Evolutionary conservation across 768 basidiomycete species (phyloP).

Genomic region (Lentinula detonsa): DNA sequence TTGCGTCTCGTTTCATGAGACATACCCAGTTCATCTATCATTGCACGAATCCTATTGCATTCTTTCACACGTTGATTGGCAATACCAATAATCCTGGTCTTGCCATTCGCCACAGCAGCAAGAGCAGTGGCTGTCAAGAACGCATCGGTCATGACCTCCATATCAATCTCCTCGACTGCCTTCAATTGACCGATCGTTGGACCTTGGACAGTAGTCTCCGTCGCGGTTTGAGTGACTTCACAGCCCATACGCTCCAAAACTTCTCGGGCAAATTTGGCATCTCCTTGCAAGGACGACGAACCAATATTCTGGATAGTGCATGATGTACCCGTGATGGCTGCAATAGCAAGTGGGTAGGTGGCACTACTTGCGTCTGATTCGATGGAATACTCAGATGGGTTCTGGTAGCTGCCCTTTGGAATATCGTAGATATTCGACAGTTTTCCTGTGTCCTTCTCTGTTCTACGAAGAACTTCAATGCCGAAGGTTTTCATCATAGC

Average conservation of each 20-base stretch:
- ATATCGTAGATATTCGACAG: constrained; percentile 81
- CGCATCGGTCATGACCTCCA: constrained; percentile 99
- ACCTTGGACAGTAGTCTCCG: constrained; percentile 87
- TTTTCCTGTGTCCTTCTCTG: constrained; percentile 53
- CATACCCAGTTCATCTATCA: constrained; percentile 92
- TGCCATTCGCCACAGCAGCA: constrained; percentile 72
- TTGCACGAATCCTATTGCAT: constrained; percentile 93
- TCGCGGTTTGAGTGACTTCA: constrained; percentile 77
- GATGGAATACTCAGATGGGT: constrained; percentile 80
- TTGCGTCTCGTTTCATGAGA: constrained; percentile 6
- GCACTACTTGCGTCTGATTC: constrained; percentile 95
- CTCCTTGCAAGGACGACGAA: constrained; percentile 88
- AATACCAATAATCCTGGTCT: constrained; percentile 86
- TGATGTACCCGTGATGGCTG: constrained; percentile 93
- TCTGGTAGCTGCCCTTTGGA: constrained; percentile 70
- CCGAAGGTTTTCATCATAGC: constrained; percentile 97
- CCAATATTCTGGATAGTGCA: constrained; percentile 95
- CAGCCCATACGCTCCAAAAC: constrained; percentile 97
- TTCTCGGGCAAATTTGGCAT: constrained; percentile 90
- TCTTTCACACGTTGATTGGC: constrained; percentile 99
- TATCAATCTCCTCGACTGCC: constrained; percentile 84
- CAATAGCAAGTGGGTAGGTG: constrained; percentile 95
- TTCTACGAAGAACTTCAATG: constrained; percentile 62
- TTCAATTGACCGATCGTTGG: constrained; percentile 78
- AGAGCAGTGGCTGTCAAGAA: constrained; percentile 94